phyloP scores from a whole-genome alignment of 139 green algal genomes.

The Limnomonas spitsbergensis region DNA sequence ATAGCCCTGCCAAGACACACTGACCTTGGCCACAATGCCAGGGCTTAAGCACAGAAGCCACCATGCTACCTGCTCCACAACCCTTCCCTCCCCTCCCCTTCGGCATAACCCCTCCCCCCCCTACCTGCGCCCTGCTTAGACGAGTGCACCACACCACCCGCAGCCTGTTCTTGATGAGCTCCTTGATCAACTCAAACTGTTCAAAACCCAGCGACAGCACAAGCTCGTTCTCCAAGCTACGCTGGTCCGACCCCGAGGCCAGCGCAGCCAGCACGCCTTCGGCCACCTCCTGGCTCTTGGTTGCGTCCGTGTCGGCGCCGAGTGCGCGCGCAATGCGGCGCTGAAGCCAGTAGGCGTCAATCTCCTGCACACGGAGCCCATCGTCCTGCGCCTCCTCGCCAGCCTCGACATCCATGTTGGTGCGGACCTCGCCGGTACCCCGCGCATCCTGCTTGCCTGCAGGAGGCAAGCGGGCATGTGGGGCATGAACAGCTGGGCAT shows the following conservation, averaged over 20 bases:
- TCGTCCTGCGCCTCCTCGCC: slow-evolving; percentile 38
- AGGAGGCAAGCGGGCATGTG: slow-evolving; percentile 21
- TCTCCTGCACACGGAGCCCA: slow-evolving; percentile 62
- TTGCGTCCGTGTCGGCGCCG: slow-evolving; percentile 62
- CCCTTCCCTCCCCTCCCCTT: no score
- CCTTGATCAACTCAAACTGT: slow-evolving; percentile 95
- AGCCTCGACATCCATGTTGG: slow-evolving; percentile 37
- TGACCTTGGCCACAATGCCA: no score
- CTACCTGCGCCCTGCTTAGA: slow-evolving; percentile 50
- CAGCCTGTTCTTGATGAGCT: slow-evolving; percentile 83
- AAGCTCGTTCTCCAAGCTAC: slow-evolving; percentile 85
- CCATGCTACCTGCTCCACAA: no score
- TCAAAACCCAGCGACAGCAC: slow-evolving; percentile 91
- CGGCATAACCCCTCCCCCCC: no score
- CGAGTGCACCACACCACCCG: slow-evolving; percentile 95
- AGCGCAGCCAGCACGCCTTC: slow-evolving; percentile 38
- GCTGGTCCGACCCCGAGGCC: slow-evolving; percentile 33
- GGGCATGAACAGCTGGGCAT: neutral
- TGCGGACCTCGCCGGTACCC: slow-evolving; percentile 16
- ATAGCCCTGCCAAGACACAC: no score
- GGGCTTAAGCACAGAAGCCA: no score
- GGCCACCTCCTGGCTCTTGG: slow-evolving; percentile 67
- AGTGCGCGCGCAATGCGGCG: slow-evolving; percentile 74
- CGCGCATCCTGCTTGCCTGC: slow-evolving; percentile 44
- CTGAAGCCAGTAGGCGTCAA: slow-evolving; percentile 99